Percentiles rank a stretch among this genome's conserved stretches.
phyloP scores from a whole-genome alignment of 2,329 filamentous ascomycete genomes.

The Fusarium protoensiforme region DNA sequence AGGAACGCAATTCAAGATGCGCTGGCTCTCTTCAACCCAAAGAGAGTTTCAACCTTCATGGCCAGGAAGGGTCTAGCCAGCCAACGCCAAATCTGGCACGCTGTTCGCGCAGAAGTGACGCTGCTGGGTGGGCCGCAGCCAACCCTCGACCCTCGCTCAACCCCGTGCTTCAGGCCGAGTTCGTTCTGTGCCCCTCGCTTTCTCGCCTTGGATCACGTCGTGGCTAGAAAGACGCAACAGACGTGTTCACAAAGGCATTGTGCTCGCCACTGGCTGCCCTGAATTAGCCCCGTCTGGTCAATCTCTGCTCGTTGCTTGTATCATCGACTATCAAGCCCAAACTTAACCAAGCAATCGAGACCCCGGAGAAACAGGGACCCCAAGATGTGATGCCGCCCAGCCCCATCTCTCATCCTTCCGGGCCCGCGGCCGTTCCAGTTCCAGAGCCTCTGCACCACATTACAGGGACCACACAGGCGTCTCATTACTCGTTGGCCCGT shows the following conservation, averaged over 20 bases:
- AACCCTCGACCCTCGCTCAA: conserved; percentile 36
- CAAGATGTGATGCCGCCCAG: conserved; percentile 24
- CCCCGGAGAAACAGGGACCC: conserved; percentile 27
- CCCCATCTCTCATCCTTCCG: conserved; percentile 29
- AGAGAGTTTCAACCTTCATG: conserved; percentile 32
- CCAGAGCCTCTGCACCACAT: conserved; percentile 35
- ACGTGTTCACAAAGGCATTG: not conserved
- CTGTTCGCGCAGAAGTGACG: conserved; percentile 36
- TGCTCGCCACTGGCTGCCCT: not conserved
- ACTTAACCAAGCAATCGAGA: conserved; percentile 15
- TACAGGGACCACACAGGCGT: conserved; percentile 8
- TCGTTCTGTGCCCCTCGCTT: conserved; percentile 15
- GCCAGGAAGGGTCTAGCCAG: conserved; percentile 20
- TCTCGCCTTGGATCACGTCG: conserved; percentile 6
- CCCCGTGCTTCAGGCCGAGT: conserved; percentile 33
- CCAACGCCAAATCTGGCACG: conserved; percentile 27
- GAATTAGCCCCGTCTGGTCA: not conserved
- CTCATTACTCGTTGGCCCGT: conserved; percentile 9
- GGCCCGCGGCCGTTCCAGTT: conserved; percentile 30
- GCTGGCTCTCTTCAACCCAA: conserved; percentile 20
- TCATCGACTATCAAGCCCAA: not conserved
- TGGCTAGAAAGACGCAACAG: not conserved
- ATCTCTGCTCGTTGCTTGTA: not conserved
- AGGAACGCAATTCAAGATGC: conserved; percentile 24
- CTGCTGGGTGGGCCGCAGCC: conserved; percentile 31